Evolutionary conservation across 2,329 filamentous ascomycete species (phyloP), one percentile per base, ranked within the genome.

Genomic region (Trichophyton mentagrophytes): DNA sequence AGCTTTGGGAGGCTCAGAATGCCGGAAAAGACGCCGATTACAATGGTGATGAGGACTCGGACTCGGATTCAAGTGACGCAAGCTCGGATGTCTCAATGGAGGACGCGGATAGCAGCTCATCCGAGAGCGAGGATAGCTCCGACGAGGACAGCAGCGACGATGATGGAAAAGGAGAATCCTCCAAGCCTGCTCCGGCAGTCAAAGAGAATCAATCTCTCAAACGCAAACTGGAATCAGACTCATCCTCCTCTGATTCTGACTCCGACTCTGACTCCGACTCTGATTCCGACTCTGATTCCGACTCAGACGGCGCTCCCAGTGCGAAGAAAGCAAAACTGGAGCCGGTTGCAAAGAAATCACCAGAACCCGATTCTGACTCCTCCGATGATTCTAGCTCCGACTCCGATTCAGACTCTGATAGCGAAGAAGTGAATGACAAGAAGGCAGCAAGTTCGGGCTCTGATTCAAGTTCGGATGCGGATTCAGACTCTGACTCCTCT

Each of bases 181-280:
- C 55, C 8, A 25, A 70, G 51, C 64, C 67, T 0, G 65, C 78
- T 38, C 63, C 70, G 17, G 62, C 68, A 40, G 62, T 66, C 25
- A 36, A 11, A 20, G 30, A 27, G 44, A 30, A 60, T 25, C 51
- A 59, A 47, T 33, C 60, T 1, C 68, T 81, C 62, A 86, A 86
- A 73, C 80, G 83, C 61, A 86, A 86, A 74, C 81, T 81, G 6
- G 72, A 73, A 57, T 72, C 73, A 8, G 75, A 71, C 64, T 77
- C 73, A 8, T 72, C 71, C 17, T 51, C 49, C 57, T 60, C 51
- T 9, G 40, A 17, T 8, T 59, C 51, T 44, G 51, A 60, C 20
- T 63, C 57, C 3, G 20, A 30, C 44, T 60, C 59, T 15, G 33
- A 42, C 42, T 60, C 59, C n/a, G 40, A 46, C 33, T 55, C 59